Evolutionary conservation across 108 stramenopile species (phyloP), one percentile per base, ranked within the genome.

Genomic region (Hondaea fermentalgiana): DNA sequence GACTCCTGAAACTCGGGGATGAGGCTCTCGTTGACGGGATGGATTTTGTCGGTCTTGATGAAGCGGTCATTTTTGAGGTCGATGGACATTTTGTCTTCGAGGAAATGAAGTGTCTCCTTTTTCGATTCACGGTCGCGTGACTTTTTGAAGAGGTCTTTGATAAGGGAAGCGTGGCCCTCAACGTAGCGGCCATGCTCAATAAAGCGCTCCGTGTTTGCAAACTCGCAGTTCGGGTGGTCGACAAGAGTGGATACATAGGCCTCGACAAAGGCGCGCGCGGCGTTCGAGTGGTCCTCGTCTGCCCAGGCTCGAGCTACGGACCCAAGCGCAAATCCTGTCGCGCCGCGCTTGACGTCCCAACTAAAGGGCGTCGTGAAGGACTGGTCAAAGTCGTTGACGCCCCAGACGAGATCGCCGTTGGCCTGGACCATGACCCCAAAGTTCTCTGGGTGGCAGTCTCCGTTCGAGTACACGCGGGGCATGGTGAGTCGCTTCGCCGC

Each of bases 351-450:
- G n/a, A 83, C 49, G 76, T 83, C 76, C 76, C 76, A 83, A 4
- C 76, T 83, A 53, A 83, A 83, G n/a, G 76, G 76, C 6, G 76
- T 83, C 1, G 51, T 53, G 51, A 83, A 83, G 25, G 76, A 83
- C 76, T 83, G 76, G 51, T 83, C 76, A 83, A 83, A 83, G 76
- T 83, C 76, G 51, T 83, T 83, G 49, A 83, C 76, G n/a, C 76
- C 76, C 76, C 76, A 83, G n/a, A 83, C 76, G 6, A 83, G 76
- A 17, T 47, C 76, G 6, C 76, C 76, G 51, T 53, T 83, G n/a
- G 76, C 45, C 51, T 83, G 76, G 25, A 83, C 76, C 76, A 83
- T 83, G 76, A 83, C 76, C 3, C 76, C 76, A 35, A 83, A 83
- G 76, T 83, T 83, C 51, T 83, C 76, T 12, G 76, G 76, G 51